These are phyloP conservation scores for Xylariaceae sp. DNA, from an alignment of 2,329 filamentous ascomycete species.

Conservation along the genomic window DNA sequence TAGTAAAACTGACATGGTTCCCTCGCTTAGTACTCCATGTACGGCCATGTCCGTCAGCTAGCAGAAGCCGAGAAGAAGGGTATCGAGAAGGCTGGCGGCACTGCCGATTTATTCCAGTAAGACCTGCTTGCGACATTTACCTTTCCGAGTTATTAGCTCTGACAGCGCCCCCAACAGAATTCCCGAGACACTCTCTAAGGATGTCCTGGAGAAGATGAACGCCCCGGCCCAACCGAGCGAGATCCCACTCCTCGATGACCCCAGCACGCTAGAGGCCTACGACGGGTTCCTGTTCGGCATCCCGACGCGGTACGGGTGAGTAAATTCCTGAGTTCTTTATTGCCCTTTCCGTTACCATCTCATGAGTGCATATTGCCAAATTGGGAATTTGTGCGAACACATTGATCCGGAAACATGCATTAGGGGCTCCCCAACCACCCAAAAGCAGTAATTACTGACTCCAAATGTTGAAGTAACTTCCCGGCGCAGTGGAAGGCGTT, in stretches of 20 bases:
- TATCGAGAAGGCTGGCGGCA: constrained; percentile 83
- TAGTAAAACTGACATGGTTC: constrained; percentile 19
- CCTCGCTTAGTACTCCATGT: constrained; percentile 77
- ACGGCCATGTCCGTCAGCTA: constrained; percentile 83
- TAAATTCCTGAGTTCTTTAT: too few species aligned
- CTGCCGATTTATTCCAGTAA: constrained; percentile 80
- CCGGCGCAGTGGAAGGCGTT: constrained; percentile 92
- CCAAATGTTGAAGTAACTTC: too few species aligned
- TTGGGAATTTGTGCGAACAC: too few species aligned
- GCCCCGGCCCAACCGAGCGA: constrained; percentile 74
- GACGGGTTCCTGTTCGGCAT: constrained; percentile 93
- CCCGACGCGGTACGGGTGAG: constrained; percentile 94
- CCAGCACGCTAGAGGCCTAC: constrained; percentile 68
- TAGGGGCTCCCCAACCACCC: too few species aligned
- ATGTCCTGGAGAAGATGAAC: constrained; percentile 88
- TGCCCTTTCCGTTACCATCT: too few species aligned
- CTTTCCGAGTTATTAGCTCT: background rate
- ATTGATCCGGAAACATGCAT: too few species aligned
- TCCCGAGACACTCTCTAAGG: constrained; percentile 80
- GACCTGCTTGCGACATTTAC: constrained; percentile 30
- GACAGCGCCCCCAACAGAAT: constrained; percentile 52
- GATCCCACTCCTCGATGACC: constrained; percentile 64
- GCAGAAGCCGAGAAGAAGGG: constrained; percentile 91
- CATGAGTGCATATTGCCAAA: too few species aligned
- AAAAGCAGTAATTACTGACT: too few species aligned